These are phyloP conservation scores for Corylus americana DNA, from an alignment of 306 rosid genomes.

Conservation along the genomic window DNA sequence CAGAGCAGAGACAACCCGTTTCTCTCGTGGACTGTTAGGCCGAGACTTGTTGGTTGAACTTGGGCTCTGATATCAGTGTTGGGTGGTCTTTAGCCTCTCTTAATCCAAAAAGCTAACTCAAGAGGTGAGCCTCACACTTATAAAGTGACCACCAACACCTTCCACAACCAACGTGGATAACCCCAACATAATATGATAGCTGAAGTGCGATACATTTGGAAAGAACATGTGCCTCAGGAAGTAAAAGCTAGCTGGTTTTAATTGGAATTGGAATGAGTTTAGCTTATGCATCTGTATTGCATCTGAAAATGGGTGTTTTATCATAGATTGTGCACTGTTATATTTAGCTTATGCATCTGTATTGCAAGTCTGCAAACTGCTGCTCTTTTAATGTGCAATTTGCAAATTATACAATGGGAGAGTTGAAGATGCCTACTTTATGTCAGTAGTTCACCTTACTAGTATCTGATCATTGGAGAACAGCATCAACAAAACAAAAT, in stretches of 20 bases:
- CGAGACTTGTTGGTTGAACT: too few relatives aligned
- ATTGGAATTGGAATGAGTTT: background rate
- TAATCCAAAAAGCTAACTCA: too few relatives aligned
- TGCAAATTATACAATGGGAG: background rate
- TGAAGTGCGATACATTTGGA: background rate
- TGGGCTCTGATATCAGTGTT: too few relatives aligned
- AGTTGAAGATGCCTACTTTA: too few relatives aligned
- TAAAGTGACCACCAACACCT: too few relatives aligned
- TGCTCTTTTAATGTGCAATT: background rate
- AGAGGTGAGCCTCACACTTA: too few relatives aligned
- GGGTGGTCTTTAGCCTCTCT: too few relatives aligned
- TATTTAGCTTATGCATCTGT: background rate
- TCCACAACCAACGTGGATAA: too few relatives aligned
- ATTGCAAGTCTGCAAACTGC: background rate
- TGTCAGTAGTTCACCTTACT: too few relatives aligned
- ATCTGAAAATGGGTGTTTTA: background rate
- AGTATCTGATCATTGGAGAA: too few relatives aligned
- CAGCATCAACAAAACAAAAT: background rate
- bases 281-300: background rate
- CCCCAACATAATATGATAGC: background rate
- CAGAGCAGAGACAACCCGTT: too few relatives aligned
- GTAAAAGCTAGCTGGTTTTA: background rate
- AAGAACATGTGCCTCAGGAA: background rate
- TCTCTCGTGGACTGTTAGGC: too few relatives aligned
- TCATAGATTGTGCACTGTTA: background rate